Evolutionary conservation across 202 grass and related monocot genomes (phyloP), one percentile per base, ranked within the genome.

Genomic region (Dendrocalamus latiflorus): DNA sequence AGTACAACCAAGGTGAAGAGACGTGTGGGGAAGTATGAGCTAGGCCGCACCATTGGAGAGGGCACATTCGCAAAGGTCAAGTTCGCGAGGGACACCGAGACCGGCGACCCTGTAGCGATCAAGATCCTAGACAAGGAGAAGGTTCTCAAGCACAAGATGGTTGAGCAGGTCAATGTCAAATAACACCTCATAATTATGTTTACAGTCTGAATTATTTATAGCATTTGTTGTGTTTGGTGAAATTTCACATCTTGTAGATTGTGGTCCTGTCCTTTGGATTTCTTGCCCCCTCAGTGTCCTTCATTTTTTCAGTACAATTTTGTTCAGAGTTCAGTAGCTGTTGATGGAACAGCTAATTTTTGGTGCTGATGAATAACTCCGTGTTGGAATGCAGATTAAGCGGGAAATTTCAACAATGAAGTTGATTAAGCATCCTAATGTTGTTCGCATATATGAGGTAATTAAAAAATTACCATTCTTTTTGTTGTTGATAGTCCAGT

Each of bases 371-470:
- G 21, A 30, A n/a, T 70, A 85, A 28, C 57, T 79, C 21, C 4
- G 8, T 88, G 25, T 39, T 69, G 6, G 13, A 55, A 51, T 88
- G 79, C 85, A 94, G 93, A 92, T 94, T 72, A 94, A 94, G 67
- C 47, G 93, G 65, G 93, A 92, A 71, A 90, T 94, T 41, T 86
- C 93, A 8, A 94, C 93, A 6, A 92, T 94, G 93, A 94, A 94
- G 85, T 57, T 94, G 73, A 90, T 94, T 81, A 94, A 94, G 79
- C 93, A 94, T 81, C 93, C 93, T 21, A 94, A 94, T 74, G 93
- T 94, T 65, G 85, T 92, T 50, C 87, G 87, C 53, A 88, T 94
- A 36, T 85, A 91, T n/a, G 92, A 94, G 92, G 92, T 94, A 76
- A 37, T 60, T 54, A 7, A 83, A 70, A 9, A 15, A 13, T 76